Conservation (phyloP, 805 yeast species). For the Teunomyces lycoperdinae region DNA sequence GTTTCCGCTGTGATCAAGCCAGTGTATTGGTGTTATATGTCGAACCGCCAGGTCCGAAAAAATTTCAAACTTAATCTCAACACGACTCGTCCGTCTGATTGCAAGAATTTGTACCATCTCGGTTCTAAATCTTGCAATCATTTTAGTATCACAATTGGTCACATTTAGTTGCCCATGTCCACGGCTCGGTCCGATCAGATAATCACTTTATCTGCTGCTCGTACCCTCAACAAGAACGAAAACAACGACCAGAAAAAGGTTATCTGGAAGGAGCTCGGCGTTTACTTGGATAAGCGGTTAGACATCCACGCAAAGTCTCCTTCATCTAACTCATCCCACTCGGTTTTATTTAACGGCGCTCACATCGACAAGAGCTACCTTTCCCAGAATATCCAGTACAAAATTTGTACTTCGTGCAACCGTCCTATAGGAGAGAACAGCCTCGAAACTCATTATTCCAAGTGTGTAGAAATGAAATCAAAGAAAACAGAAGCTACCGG, state of each 20-base stretch:
- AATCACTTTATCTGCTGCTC: slow-evolving; percentile 25
- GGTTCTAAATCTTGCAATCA: not conserved
- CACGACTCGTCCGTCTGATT: slow-evolving; percentile 2
- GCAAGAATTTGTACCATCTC: not conserved
- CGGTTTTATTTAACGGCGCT: slow-evolving; percentile 21
- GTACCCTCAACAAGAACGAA: slow-evolving; percentile 20
- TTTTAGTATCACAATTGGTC: slow-evolving; percentile 5
- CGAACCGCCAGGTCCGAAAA: not conserved
- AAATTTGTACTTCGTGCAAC: slow-evolving; percentile 36
- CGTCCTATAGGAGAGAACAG: slow-evolving; percentile 41
- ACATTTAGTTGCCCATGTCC: slow-evolving; percentile 14
- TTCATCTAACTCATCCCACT: slow-evolving; percentile 14
- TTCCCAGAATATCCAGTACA: slow-evolving; percentile 34
- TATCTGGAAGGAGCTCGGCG: slow-evolving; percentile 46
- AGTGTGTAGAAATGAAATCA: slow-evolving; percentile 38
- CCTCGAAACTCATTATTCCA: slow-evolving; percentile 27
- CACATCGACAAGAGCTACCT: slow-evolving; percentile 26
- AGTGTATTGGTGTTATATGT: not conserved
- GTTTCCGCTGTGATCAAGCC: too few relatives aligned
- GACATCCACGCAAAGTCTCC: slow-evolving; percentile 24
- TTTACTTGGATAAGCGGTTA: slow-evolving; percentile 38
- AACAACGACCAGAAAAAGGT: slow-evolving; percentile 20
- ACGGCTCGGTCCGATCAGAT: slow-evolving; percentile 20
- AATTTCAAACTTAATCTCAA: not conserved
- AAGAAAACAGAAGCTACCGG: slow-evolving; percentile 15